phyloP scores from a whole-genome alignment of 345 rosid species.

The Psidium guajava region DNA sequence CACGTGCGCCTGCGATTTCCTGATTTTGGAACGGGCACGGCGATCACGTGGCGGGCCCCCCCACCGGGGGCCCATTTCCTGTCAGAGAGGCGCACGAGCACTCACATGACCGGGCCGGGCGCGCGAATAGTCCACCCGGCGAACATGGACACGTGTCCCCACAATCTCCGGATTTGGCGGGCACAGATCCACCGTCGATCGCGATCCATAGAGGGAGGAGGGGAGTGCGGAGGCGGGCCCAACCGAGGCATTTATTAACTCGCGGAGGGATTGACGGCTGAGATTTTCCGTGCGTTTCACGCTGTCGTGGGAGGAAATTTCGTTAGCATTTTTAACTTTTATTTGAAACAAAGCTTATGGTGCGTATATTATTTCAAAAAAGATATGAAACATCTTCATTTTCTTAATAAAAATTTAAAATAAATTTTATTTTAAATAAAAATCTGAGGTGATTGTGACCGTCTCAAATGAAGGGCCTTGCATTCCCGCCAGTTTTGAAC shows the following conservation, averaged over 20 bases:
- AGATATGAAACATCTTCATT: no score
- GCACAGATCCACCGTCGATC: slow-evolving; percentile 16
- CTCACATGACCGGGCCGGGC: slow-evolving; percentile 35
- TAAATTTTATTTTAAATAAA: no score
- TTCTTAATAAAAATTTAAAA: no score
- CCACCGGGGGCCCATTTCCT: neutral
- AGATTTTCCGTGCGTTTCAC: slow-evolving; percentile 1
- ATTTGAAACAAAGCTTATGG: no score
- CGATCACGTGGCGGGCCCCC: slow-evolving; percentile 43
- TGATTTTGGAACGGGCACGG: neutral
- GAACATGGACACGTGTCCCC: slow-evolving; percentile 8
- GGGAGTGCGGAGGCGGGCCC: neutral
- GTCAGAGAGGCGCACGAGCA: slow-evolving; percentile 45
- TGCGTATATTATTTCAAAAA: no score
- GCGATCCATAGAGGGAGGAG: neutral
- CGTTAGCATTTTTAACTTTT: no score
- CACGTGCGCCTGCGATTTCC: slow-evolving; percentile 9
- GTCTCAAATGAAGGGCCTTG: no score
- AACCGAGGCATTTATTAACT: neutral
- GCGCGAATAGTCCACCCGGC: neutral
- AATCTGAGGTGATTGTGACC: no score
- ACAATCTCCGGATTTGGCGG: slow-evolving; percentile 9
- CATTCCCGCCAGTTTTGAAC: no score
- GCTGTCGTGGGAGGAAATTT: no score
- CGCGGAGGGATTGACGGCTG: slow-evolving; percentile 19